Conservation (phyloP, 257 asterid genomes). For the Misopates orontium region DNA sequence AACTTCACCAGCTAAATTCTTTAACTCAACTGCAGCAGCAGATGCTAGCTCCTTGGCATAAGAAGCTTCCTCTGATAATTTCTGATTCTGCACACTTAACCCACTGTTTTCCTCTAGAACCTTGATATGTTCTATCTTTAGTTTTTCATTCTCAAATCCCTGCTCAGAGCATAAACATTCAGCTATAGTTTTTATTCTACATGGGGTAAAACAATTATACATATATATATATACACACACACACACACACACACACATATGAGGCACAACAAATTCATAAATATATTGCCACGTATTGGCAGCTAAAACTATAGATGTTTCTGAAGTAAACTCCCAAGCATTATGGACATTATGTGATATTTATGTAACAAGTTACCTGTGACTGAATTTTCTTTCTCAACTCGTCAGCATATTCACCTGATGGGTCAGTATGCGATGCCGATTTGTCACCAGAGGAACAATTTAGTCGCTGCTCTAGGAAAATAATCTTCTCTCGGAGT, state of each 20-base stretch:
- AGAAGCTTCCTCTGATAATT: constrained; percentile 89
- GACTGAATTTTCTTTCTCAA: constrained; percentile 70
- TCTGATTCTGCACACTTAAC: constrained; percentile 76
- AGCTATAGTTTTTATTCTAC: too few relatives aligned
- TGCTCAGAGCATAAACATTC: constrained; percentile 34
- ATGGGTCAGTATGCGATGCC: constrained; percentile 42
- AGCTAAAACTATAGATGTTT: neutral
- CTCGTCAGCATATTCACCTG: constrained; percentile 63
- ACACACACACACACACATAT: too few relatives aligned
- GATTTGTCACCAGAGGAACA: constrained; percentile 43
- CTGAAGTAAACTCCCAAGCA: neutral
- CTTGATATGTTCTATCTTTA: constrained; percentile 75
- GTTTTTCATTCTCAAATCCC: constrained; percentile 87
- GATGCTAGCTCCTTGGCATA: constrained; percentile 98
- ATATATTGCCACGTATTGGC: constrained; percentile 6
- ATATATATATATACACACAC: neutral
- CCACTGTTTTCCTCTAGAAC: constrained; percentile 87
- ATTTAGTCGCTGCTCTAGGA: constrained; percentile 72
- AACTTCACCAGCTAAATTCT: constrained; percentile 89
- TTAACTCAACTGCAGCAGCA: constrained; percentile 95
- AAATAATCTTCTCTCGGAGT: constrained; percentile 54
- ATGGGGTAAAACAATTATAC: constrained; percentile 5
- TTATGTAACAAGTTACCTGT: constrained; percentile 52
- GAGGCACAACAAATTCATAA: constrained; percentile 7
- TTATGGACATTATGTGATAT: neutral